phyloP scores from a whole-genome alignment of 768 basidiomycete species.

The Kwoniella dejecticola region DNA sequence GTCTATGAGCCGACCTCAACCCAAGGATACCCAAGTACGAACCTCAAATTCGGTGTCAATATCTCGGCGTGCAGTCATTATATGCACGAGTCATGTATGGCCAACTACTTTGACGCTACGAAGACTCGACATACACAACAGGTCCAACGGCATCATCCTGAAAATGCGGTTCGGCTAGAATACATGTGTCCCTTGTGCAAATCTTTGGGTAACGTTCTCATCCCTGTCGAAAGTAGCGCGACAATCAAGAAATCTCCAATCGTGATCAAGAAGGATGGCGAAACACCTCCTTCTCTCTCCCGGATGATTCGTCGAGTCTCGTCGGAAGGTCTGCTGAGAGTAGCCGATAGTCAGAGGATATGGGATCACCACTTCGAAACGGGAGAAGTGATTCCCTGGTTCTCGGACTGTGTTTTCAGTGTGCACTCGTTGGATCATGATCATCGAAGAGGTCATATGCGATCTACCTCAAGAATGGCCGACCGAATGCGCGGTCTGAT shows the following conservation, averaged over 20 bases:
- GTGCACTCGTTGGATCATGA: constrained; percentile 28
- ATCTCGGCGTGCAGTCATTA: constrained; percentile 89
- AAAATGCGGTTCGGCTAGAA: constrained; percentile 88
- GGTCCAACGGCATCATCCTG: constrained; percentile 88
- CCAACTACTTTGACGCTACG: constrained; percentile 81
- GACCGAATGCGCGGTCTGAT: constrained; percentile 79
- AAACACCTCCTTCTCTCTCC: constrained; percentile 63
- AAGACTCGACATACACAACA: constrained; percentile 84
- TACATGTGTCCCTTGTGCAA: constrained; percentile 98
- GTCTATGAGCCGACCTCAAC: constrained; percentile 33
- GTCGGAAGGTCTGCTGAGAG: constrained; percentile 77
- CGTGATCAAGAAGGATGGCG: constrained; percentile 48
- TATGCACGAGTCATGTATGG: constrained; percentile 96
- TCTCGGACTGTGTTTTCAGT: constrained; percentile 45
- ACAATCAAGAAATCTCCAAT: constrained; percentile 21
- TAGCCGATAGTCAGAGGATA: constrained; percentile 51
- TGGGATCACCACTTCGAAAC: constrained; percentile 55
- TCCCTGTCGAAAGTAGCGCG: constrained; percentile 66
- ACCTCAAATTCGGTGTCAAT: constrained; percentile 81
- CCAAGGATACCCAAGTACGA: constrained; percentile 55
- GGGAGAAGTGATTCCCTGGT: constrained; percentile 54
- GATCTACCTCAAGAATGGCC: constrained; percentile 75
- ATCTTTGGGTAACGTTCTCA: constrained; percentile 87
- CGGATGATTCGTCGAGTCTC: constrained; percentile 90
- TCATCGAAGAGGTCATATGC: constrained; percentile 50